These are phyloP conservation scores for Claviceps humidiphila DNA, from an alignment of 2,329 filamentous ascomycete genomes.

Conservation along the genomic window DNA sequence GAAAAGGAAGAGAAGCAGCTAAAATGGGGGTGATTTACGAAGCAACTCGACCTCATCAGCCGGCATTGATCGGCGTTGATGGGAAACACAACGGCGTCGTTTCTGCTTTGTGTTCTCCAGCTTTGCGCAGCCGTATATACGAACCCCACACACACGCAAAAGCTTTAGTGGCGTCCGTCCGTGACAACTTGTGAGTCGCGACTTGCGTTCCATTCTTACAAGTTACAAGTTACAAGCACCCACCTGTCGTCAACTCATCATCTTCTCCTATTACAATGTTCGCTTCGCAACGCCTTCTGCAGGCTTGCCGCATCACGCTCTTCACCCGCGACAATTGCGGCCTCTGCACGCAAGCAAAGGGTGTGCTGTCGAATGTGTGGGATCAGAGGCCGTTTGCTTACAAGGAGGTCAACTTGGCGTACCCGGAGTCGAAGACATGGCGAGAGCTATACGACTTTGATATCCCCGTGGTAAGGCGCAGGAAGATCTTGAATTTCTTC, in stretches of 20 bases:
- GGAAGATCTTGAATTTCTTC: too few relatives aligned
- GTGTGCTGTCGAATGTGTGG: conserved; percentile 55
- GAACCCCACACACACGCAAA: background rate
- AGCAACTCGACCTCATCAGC: background rate
- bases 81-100: background rate
- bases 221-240: background rate
- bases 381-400: conserved; percentile 53
- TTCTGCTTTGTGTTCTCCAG: background rate
- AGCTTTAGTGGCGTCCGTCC: background rate
- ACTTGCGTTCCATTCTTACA: too few relatives aligned
- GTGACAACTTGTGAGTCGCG: background rate
- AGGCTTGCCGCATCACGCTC: conserved; percentile 54
- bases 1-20: too few relatives aligned
- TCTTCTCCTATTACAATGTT: conserved; percentile 29
- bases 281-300: conserved; percentile 34
- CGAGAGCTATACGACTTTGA: conserved; percentile 67
- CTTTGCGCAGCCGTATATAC: background rate
- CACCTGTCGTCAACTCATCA: background rate
- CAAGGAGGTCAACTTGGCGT: conserved; percentile 57
- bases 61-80: background rate
- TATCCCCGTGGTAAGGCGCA: conserved; percentile 54
- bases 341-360: conserved; percentile 55
- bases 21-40: too few relatives aligned
- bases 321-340: conserved; percentile 63
- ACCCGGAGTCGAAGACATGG: conserved; percentile 50